Evolutionary conservation across 306 rosid species (phyloP).

Genomic region (Clitoria ternatea): DNA sequence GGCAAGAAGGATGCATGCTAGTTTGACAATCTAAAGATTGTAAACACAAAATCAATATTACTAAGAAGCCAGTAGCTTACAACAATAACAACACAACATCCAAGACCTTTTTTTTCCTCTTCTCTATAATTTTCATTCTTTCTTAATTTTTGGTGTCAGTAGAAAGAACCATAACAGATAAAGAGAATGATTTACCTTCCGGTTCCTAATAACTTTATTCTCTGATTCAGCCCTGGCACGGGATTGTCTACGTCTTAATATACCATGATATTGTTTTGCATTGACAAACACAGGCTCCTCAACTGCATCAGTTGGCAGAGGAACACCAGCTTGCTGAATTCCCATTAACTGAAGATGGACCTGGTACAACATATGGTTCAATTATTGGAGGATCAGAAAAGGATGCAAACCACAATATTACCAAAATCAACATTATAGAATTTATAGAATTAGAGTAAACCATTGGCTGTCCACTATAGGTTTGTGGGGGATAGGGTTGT

Average conservation of each 20-base stretch:
- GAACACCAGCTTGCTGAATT: slow-evolving; percentile 92
- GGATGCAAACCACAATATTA: not conserved
- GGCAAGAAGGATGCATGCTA: not conserved
- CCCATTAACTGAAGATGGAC: too few relatives aligned
- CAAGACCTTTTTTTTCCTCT: slow-evolving; percentile 18
- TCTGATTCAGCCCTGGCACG: slow-evolving; percentile 94
- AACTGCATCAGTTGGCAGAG: slow-evolving; percentile 80
- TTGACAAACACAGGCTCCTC: slow-evolving; percentile 94
- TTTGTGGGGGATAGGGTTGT: slow-evolving; percentile 65
- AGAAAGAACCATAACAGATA: slow-evolving; percentile 16
- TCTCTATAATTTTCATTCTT: not conserved
- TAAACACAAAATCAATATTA: not conserved
- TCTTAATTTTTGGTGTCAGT: not conserved
- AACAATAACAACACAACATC: not conserved
- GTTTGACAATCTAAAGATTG: not conserved
- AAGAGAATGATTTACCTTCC: slow-evolving; percentile 55
- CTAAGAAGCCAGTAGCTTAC: slow-evolving; percentile 7
- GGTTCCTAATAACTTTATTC: slow-evolving; percentile 53
- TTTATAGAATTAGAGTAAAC: slow-evolving; percentile 30
- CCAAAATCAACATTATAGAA: not conserved
- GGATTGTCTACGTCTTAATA: too few relatives aligned
- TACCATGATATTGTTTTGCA: too few relatives aligned
- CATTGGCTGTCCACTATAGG: slow-evolving; percentile 76
- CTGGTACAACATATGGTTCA: slow-evolving; percentile 7
- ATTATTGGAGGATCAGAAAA: not conserved